These are phyloP conservation scores for Vitis hybrid DNA, from an alignment of 177 flowering plant species.

Conservation along the genomic window DNA sequence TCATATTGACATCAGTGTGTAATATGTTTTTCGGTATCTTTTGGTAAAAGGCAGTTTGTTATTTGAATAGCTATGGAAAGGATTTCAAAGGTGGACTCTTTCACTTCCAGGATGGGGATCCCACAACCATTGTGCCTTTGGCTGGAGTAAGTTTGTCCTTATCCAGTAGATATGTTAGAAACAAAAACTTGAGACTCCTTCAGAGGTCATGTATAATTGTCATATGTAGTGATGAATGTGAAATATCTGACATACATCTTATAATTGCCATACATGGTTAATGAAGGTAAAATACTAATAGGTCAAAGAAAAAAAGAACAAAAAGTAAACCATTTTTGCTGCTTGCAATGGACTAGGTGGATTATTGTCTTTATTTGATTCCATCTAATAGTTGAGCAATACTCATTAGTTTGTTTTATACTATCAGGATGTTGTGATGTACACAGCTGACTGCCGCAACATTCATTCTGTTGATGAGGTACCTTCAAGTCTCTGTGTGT, in stretches of 20 bases:
- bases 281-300: neutral
- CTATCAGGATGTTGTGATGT: slow-evolving; percentile 74
- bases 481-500: slow-evolving; percentile 3
- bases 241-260: neutral
- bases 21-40: slow-evolving; percentile 15
- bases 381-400: neutral
- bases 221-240: no score
- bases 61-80: slow-evolving; percentile 66
- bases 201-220: no score
- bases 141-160: slow-evolving; percentile 70
- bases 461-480: slow-evolving; percentile 97
- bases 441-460: slow-evolving; percentile 89
- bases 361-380: neutral
- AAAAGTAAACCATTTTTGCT: neutral
- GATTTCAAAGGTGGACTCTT: slow-evolving; percentile 88
- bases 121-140: slow-evolving; percentile 59
- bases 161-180: neutral
- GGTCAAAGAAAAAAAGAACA: no score
- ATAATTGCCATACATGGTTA: neutral
- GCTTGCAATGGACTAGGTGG: neutral
- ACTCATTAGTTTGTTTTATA: slow-evolving; percentile 1
- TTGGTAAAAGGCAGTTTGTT: slow-evolving; percentile 83
- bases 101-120: slow-evolving; percentile 90
- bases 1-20: neutral
- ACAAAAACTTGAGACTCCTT: no score